Base-by-base conservation (phyloP, 768 basidiomycete genomes). In the Lentinula sp. region DNA sequence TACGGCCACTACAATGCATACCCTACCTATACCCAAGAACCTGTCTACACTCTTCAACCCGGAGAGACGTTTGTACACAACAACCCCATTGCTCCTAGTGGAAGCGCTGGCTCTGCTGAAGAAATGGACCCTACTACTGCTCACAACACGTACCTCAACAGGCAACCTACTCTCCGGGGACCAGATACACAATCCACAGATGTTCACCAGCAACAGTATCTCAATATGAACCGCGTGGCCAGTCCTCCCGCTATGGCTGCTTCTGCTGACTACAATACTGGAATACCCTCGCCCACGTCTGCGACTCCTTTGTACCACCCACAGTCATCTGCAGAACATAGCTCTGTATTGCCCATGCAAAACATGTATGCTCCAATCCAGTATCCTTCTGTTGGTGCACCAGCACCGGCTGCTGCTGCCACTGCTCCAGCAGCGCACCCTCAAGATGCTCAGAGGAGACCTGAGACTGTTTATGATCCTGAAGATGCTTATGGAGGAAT, bases 401-500 rank as follows among this genome's bases (percentile, higher is more conserved):
- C 21, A 5, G 45, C 56, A 6, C 40, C 40, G 0, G 23, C 16
- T 42, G n/a, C 55, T 35, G 18, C 56, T 42, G 32, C 35, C 16
- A 40, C 57, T 1, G 57, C 21, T 10, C 43, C 58, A 28, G 34
- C 28, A 23, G 62, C 51, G 55, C 50, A 61, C 35, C 10, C 0
- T 8, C 16, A 16, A 57, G 68, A 71, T 50, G 4, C 28, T 1
- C 49, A 34, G n/a, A 74, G 74, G 68, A 74, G 83, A 54, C 82
- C 82, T 11, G 70, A 74, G 21, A 84, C 84, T 11, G 73, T 83
- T 58, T 89, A 88, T 64, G 79, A 85, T 64, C 80, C 81, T 37
- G 83, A 84, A 32, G 88, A 90, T 64, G 86, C 84, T 50, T 90
- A 90, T 65, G 85, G 80, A 28, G 88, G 87, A 34, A 81, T 89